Evolutionary conservation across 495 filamentous ascomycete genomes (phyloP), one percentile per base, ranked within the genome.

Genomic region (Glarea lozoyensis): DNA sequence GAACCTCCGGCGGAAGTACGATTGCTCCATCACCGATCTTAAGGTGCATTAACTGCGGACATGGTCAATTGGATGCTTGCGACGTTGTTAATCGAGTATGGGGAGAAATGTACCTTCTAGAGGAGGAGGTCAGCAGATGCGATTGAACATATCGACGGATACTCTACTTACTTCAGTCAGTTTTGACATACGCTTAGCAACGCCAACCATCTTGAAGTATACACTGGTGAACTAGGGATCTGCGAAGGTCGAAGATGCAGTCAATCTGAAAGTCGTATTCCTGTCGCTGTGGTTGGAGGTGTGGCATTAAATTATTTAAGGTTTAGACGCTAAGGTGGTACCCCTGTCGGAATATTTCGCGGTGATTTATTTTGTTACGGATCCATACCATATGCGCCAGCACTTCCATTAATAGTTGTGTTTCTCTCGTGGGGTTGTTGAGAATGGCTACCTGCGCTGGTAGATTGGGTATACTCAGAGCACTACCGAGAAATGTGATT

Each of bases 11-110:
- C 1, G 88, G 83, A 25, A 98, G 69, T 50, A 85, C 66, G 12
- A 82, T 82, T 17, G 92, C 89, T 25, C 90, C 92, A 30, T 81
- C 79, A 37, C 92, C 92, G 56, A 79, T 57, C 50, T 82, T 76
- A 60, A 88, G 60, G 46, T 68, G 64, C 55, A 90, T 75, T 31
- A 90, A 66, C 84, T 88, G 68, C 40, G 48, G 16, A 23, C 3
- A 47, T 23, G 35, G 60, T 54, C 33, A 54, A 57, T 56, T 64
- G 67, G 62, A 53, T 62, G 56, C 18, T 30, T 27, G 15, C 22
- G n/a, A 19, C 10, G 32, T 10, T 40, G 37, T 40, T 32, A 22
- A 5, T 35, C 22, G 24, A 37, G 34, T 41, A 15, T 30, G 20
- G 40, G 18, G 37, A 38, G n/a, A 46, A 23, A 19, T 13, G 10